Evolutionary conservation across 768 basidiomycete genomes (phyloP).

Genomic region (Hebeloma cylindrosporum): DNA sequence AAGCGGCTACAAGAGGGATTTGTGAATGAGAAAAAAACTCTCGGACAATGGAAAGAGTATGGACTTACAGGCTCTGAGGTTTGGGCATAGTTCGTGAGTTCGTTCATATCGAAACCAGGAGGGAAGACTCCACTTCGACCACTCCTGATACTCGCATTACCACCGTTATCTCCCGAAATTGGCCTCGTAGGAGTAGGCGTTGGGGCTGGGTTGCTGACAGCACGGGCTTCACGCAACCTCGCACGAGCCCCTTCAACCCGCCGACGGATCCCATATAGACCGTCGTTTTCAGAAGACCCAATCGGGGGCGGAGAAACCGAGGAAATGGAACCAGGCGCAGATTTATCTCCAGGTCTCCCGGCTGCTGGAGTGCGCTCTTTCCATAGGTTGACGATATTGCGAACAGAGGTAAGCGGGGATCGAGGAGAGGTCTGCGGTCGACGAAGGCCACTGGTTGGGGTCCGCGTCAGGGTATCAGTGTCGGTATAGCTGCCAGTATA

Average conservation of each 20-base stretch:
- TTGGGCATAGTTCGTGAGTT: conserved; percentile 48
- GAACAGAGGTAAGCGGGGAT: conserved; percentile 70
- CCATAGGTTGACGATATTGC: conserved; percentile 79
- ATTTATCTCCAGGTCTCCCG: conserved; percentile 35
- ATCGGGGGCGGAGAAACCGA: conserved; percentile 35
- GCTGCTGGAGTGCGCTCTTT: conserved; percentile 70
- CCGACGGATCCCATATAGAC: conserved; percentile 52
- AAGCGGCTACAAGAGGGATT: conserved; percentile 59
- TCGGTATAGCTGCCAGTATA: conserved; percentile 18
- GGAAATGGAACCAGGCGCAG: conserved; percentile 38
- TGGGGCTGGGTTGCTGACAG: conserved; percentile 19
- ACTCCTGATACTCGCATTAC: conserved; percentile 32
- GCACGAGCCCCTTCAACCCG: conserved; percentile 41
- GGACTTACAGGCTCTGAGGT: conserved; percentile 48
- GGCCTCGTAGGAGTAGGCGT: conserved; percentile 27
- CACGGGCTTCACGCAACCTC: conserved; percentile 33
- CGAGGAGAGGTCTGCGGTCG: conserved; percentile 67
- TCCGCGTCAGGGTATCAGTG: conserved; percentile 42
- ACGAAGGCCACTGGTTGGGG: conserved; percentile 55
- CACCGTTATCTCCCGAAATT: conserved; percentile 20
- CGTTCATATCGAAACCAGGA: conserved; percentile 44
- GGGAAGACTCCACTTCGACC: conserved; percentile 35
- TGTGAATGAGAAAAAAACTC: conserved; percentile 13
- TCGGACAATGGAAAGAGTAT: conserved; percentile 5
- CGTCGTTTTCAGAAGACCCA: conserved; percentile 37